Percentiles rank a stretch among this genome's conserved stretches.
These are phyloP conservation scores for Xylaria digitata DNA, from an alignment of 2,329 filamentous ascomycete species.

Conservation along the genomic window DNA sequence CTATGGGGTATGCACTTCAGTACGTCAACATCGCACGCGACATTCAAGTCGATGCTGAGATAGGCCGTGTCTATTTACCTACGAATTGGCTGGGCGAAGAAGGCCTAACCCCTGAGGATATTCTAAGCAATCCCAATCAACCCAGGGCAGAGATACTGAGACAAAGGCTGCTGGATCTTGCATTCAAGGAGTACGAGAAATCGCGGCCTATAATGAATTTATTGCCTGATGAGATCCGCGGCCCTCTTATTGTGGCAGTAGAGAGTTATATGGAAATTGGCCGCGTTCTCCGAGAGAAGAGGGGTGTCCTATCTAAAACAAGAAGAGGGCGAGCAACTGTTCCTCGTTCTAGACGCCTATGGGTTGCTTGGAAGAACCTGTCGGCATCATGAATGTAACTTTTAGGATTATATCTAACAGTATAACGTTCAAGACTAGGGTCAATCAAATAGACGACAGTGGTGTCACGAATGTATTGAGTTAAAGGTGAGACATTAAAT, in stretches of 20 bases:
- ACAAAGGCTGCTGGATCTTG: slow-evolving; percentile 66
- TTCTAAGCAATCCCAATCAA: slow-evolving; percentile 63
- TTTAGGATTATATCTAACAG: background rate
- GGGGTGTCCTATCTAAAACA: slow-evolving; percentile 38
- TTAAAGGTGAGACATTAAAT: too few relatives aligned
- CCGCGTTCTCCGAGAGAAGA: slow-evolving; percentile 63
- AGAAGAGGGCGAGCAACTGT: slow-evolving; percentile 47
- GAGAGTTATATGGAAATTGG: slow-evolving; percentile 84
- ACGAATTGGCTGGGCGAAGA: slow-evolving; percentile 70
- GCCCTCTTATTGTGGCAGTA: slow-evolving; percentile 74
- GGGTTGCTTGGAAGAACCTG: slow-evolving; percentile 51
- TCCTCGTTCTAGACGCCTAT: slow-evolving; percentile 46
- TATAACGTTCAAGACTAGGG: background rate
- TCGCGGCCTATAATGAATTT: slow-evolving; percentile 68
- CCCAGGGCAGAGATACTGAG: slow-evolving; percentile 63
- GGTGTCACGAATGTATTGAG: background rate
- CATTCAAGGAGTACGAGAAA: slow-evolving; percentile 68
- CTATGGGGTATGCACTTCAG: slow-evolving; percentile 80
- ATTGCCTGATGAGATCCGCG: slow-evolving; percentile 69
- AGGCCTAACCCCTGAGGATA: slow-evolving; percentile 63
- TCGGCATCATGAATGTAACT: slow-evolving; percentile 25
- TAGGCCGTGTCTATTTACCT: slow-evolving; percentile 76
- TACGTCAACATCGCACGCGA: slow-evolving; percentile 83
- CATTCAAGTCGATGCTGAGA: slow-evolving; percentile 72
- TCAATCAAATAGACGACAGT: background rate